phyloP scores from a whole-genome alignment of 2,329 filamentous ascomycete species.

The Diplocarpon rosae region DNA sequence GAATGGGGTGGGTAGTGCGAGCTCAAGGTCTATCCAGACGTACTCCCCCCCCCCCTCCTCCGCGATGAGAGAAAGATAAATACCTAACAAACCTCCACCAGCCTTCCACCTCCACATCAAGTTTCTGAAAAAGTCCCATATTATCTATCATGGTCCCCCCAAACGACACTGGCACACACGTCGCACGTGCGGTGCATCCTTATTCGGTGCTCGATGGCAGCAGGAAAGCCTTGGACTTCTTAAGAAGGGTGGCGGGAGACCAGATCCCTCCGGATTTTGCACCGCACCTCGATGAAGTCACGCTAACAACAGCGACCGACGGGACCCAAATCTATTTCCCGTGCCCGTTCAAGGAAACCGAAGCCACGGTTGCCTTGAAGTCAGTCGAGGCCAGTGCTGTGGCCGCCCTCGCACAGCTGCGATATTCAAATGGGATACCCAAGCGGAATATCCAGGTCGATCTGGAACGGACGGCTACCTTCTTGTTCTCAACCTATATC shows the following conservation, averaged over 20 bases:
- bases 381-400: conserved; percentile 38
- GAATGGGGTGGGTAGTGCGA: no score
- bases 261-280: conserved; percentile 18
- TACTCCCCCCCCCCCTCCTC: no score
- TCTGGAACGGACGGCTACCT: conserved; percentile 42
- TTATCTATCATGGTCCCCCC: background rate
- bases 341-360: conserved; percentile 37
- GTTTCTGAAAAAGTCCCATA: background rate
- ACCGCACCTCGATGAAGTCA: conserved; percentile 18
- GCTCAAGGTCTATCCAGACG: no score
- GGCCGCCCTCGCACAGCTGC: conserved; percentile 46
- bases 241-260: conserved; percentile 11
- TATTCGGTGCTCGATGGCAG: conserved; percentile 22
- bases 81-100: no score
- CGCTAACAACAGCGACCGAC: conserved; percentile 19
- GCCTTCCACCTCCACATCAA: background rate
- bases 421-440: conserved; percentile 30
- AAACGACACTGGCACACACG: background rate
- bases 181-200: conserved; percentile 3
- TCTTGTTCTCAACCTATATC: conserved; percentile 47
- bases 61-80: no score
- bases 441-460: conserved; percentile 37
- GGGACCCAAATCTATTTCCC: conserved; percentile 32
- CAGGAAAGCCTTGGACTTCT: conserved; percentile 15
- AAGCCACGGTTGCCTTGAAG: conserved; percentile 34